Conservation (phyloP, 2,329 filamentous ascomycete species). For the Trichoderma aggressivum region DNA sequence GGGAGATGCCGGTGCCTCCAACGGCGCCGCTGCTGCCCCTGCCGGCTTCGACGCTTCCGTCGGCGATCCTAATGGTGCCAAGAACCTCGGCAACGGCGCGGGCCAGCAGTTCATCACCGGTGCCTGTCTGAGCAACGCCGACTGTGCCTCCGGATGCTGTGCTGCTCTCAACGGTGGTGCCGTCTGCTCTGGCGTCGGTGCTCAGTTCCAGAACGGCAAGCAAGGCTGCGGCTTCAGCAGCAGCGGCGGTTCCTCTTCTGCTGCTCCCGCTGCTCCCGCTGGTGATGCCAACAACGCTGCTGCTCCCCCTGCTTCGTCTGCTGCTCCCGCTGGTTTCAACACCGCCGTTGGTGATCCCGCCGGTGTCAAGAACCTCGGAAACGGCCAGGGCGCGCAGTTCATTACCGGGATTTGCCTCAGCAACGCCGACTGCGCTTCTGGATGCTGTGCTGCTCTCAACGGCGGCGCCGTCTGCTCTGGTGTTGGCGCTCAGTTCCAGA, state of each 20-base stretch:
- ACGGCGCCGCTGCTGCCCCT: background rate
- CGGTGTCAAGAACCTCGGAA: conserved; percentile 27
- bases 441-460: conserved; percentile 28
- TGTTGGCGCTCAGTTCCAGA: conserved; percentile 31
- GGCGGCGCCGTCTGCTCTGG: conserved; percentile 14
- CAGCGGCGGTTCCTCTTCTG: background rate
- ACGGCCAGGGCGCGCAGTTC: conserved; percentile 27
- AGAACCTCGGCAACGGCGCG: conserved; percentile 27
- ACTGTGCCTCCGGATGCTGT: conserved; percentile 33
- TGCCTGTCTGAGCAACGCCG: conserved; percentile 24
- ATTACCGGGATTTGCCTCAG: conserved; percentile 28
- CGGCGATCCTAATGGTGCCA: conserved; percentile 23
- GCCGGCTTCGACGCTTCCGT: conserved; percentile 17
- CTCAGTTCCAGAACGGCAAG: conserved; percentile 33
- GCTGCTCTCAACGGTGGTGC: conserved; percentile 20
- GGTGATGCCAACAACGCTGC: background rate
- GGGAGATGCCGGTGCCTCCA: conserved; percentile 21
- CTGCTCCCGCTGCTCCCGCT: background rate
- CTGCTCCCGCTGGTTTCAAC: conserved; percentile 14
- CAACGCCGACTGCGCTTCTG: conserved; percentile 30
- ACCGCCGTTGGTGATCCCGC: conserved; percentile 22
- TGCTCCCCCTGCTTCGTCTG: conserved; percentile 16
- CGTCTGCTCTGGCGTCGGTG: conserved; percentile 25
- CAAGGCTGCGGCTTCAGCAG: conserved; percentile 31
- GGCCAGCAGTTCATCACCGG: conserved; percentile 31